These are phyloP conservation scores for Spathaspora gorwiae DNA, from an alignment of 805 yeast species.

Conservation along the genomic window DNA sequence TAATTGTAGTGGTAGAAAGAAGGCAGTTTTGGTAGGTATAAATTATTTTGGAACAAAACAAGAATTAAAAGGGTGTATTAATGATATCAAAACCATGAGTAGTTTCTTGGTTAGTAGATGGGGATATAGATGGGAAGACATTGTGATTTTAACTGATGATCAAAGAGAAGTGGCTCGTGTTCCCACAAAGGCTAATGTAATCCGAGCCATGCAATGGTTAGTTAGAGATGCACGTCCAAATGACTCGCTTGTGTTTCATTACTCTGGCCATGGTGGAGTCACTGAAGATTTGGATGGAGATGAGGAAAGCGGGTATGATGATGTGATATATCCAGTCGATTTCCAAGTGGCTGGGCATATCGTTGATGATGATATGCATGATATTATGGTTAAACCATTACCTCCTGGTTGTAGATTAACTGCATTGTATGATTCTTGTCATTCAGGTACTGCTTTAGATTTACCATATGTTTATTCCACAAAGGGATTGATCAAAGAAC, in stretches of 20 bases:
- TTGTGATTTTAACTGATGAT: conserved; percentile 37
- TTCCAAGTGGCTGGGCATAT: conserved; percentile 29
- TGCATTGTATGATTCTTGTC: conserved; percentile 36
- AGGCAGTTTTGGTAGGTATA: conserved; percentile 34
- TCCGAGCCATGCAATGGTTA: conserved; percentile 38
- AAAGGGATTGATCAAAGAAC: conserved; percentile 38
- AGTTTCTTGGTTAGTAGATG: conserved; percentile 22
- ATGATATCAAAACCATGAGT: conserved; percentile 37
- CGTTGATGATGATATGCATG: conserved; percentile 38
- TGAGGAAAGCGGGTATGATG: conserved; percentile 34
- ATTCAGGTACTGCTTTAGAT: conserved; percentile 38
- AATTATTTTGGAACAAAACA: conserved; percentile 28
- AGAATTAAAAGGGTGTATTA: conserved; percentile 34
- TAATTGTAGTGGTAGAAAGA: conserved; percentile 32
- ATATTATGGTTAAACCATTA: conserved; percentile 31
- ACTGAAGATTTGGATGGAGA: conserved; percentile 35
- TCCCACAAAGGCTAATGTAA: conserved; percentile 30
- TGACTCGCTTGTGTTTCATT: conserved; percentile 37
- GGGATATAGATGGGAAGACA: conserved; percentile 34
- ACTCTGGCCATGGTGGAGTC: conserved; percentile 37
- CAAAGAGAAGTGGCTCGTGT: conserved; percentile 26
- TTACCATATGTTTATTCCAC: conserved; percentile 37
- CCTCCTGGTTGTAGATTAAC: conserved; percentile 36
- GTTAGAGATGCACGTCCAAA: conserved; percentile 34
- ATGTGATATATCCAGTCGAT: conserved; percentile 35